Conservation (phyloP, 345 rosid species). For the Melastoma malabathricum region DNA sequence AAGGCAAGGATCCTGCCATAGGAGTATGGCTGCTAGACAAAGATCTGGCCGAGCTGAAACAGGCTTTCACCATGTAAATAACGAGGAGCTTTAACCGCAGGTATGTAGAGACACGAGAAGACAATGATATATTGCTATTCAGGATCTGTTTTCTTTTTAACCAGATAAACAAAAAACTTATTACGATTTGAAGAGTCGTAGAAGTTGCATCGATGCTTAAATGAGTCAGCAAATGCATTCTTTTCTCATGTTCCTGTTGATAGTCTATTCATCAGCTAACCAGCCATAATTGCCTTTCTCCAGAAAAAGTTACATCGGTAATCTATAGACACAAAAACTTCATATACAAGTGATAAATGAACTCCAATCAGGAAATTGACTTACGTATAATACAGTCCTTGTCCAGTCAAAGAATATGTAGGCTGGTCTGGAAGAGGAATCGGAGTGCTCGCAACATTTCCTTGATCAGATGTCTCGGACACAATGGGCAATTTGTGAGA, state of each 20-base stretch:
- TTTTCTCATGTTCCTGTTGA: too few relatives aligned
- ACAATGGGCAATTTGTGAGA: constrained; percentile 23
- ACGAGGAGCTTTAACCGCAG: too few relatives aligned
- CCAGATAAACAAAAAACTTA: too few relatives aligned
- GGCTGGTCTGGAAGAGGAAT: constrained; percentile 41
- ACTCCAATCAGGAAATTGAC: not conserved
- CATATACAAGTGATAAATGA: constrained; percentile 2
- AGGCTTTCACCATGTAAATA: not conserved
- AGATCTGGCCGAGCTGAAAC: constrained; percentile 70
- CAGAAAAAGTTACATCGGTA: too few relatives aligned
- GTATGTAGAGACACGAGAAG: not conserved
- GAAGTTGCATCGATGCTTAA: too few relatives aligned
- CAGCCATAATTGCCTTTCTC: too few relatives aligned
- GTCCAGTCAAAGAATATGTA: constrained; percentile 29
- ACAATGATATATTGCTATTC: not conserved
- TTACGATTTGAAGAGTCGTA: too few relatives aligned
- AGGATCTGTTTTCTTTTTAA: not conserved
- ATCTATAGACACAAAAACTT: too few relatives aligned
- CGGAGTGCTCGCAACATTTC: constrained; percentile 32
- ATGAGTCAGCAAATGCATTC: too few relatives aligned
- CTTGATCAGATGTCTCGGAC: constrained; percentile 8
- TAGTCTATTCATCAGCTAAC: too few relatives aligned
- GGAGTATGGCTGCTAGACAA: constrained; percentile 68
- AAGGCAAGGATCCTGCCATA: constrained; percentile 42
- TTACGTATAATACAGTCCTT: constrained; percentile 60